Conservation (phyloP, 768 basidiomycete genomes). For the Neoboletus brunneissimus region DNA sequence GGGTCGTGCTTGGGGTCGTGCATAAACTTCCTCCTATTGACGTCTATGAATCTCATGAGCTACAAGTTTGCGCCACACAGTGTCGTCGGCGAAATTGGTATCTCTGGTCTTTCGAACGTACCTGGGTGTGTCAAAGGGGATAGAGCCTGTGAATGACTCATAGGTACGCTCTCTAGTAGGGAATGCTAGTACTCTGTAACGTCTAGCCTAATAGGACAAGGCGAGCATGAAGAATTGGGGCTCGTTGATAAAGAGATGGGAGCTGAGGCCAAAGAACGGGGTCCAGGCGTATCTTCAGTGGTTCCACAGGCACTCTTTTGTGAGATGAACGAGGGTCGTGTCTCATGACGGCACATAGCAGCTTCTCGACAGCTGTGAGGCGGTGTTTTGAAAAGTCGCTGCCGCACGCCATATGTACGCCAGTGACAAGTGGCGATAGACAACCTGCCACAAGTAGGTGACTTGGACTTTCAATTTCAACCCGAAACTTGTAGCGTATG, state of each 20-base stretch:
- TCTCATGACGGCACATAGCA: not conserved
- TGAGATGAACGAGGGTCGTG: not conserved
- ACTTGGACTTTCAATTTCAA: not conserved
- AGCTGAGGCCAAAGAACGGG: not conserved
- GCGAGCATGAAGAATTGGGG: not conserved
- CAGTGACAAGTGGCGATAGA: too few relatives aligned
- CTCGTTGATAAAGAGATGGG: not conserved
- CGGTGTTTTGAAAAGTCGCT: not conserved
- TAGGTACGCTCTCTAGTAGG: not conserved
- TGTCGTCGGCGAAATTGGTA: not conserved
- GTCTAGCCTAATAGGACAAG: not conserved
- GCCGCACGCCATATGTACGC: too few relatives aligned
- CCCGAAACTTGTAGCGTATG: not conserved
- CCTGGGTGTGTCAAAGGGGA: slow-evolving; percentile 3
- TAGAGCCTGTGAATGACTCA: slow-evolving; percentile 10
- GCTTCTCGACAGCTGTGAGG: not conserved
- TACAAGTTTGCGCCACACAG: not conserved
- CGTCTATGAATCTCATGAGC: slow-evolving; percentile 14
- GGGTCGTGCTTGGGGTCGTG: slow-evolving; percentile 11
- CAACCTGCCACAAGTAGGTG: not conserved
- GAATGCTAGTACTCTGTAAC: not conserved
- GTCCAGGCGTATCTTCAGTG: not conserved
- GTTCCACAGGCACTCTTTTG: not conserved
- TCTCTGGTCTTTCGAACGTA: slow-evolving; percentile 1
- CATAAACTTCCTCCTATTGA: not conserved